Percentiles rank a stretch among this genome's conserved stretches.
Evolutionary conservation across 305 asterid species (phyloP).

Genomic region (Fraxinus xanthoxyloides): DNA sequence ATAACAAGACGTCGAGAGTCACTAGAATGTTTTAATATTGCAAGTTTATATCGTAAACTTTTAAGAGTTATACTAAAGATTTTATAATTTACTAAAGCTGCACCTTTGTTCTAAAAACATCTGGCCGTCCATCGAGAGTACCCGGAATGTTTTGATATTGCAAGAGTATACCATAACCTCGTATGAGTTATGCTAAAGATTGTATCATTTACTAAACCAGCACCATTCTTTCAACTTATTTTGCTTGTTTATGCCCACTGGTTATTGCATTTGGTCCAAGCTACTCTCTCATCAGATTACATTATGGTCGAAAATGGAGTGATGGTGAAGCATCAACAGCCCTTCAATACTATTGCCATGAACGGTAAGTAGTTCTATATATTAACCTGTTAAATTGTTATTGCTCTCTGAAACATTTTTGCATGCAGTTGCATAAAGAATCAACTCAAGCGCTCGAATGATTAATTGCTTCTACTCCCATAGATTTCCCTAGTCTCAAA

Average conservation of each 20-base stretch:
- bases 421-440: conserved; percentile 88
- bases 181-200: neutral
- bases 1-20: neutral
- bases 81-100: neutral
- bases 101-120: neutral
- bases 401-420: conserved; percentile 73
- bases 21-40: neutral
- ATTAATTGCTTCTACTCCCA: conserved; percentile 66
- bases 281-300: conserved; percentile 77
- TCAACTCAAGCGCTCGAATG: conserved; percentile 66
- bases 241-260: conserved; percentile 50
- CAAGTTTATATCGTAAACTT: neutral
- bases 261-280: conserved; percentile 93
- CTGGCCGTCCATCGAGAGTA: neutral
- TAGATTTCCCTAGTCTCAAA: conserved; percentile 60
- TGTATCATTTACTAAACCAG: neutral
- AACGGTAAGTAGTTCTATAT: conserved; percentile 49
- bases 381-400: neutral
- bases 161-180: neutral
- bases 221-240: neutral
- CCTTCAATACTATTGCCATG: conserved; percentile 80
- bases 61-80: neutral
- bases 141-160: neutral
- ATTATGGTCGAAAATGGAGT: conserved; percentile 43
- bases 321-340: conserved; percentile 27